Conservation (phyloP, 1,139 yeast genomes). For the Pichia sp. region DNA sequence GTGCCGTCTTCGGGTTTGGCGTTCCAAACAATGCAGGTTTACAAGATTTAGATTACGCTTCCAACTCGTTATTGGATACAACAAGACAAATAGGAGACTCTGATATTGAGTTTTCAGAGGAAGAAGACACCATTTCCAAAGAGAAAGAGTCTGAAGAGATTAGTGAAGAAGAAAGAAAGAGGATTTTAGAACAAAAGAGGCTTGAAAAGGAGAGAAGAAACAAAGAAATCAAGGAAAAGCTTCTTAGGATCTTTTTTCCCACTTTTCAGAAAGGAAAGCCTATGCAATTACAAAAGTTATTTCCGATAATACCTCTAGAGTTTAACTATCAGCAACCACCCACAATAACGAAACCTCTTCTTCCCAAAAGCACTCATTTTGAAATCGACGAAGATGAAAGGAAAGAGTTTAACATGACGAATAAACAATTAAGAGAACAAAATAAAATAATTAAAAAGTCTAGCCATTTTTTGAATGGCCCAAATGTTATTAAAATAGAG, state of each 20-base stretch:
- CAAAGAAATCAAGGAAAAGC: slow-evolving; percentile 33
- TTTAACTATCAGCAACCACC: slow-evolving; percentile 52
- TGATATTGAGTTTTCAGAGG: slow-evolving; percentile 38
- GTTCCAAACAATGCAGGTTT: slow-evolving; percentile 33
- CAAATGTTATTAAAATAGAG: slow-evolving; percentile 25
- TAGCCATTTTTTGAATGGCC: slow-evolving; percentile 13
- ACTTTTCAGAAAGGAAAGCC: slow-evolving; percentile 53
- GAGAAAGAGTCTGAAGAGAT: slow-evolving; percentile 13
- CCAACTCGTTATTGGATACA: slow-evolving; percentile 37
- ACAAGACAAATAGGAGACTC: slow-evolving; percentile 29
- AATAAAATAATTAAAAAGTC: slow-evolving; percentile 10
- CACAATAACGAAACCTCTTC: slow-evolving; percentile 48
- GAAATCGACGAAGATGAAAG: slow-evolving; percentile 42
- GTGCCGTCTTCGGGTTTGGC: slow-evolving; percentile 43
- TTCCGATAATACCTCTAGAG: slow-evolving; percentile 57
- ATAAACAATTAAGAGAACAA: slow-evolving; percentile 18
- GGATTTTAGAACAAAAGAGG: slow-evolving; percentile 16
- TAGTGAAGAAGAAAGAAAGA: slow-evolving; percentile 17
- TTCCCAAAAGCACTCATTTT: slow-evolving; percentile 53
- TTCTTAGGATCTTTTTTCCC: slow-evolving; percentile 57
- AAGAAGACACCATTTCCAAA: slow-evolving; percentile 21
- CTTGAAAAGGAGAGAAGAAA: slow-evolving; percentile 21
- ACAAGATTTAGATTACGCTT: slow-evolving; percentile 43
- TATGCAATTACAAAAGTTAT: slow-evolving; percentile 62
- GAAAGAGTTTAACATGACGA: slow-evolving; percentile 27